Percentiles rank a stretch among this genome's conserved stretches.
phyloP scores from a whole-genome alignment of 192 early-diverging fungal genomes.

The Coemansia nantahalensis region DNA sequence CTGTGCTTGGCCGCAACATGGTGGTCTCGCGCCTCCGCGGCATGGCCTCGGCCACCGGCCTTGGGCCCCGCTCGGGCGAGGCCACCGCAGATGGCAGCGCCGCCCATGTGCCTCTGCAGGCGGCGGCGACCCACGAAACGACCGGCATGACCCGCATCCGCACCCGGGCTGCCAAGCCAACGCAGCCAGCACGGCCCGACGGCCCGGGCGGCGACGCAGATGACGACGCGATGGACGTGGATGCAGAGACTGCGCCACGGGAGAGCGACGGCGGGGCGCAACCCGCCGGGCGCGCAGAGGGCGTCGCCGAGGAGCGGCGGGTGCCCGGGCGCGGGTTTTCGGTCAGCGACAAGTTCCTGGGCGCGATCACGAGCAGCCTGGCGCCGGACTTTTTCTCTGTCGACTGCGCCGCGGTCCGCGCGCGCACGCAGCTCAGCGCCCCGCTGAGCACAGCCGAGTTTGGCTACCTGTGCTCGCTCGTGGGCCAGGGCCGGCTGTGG shows the following conservation, averaged over 20 bases:
- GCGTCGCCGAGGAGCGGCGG: conserved; percentile 2
- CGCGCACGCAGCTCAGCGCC: neutral
- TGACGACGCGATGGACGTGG: neutral
- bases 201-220: neutral
- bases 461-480: conserved; percentile 8
- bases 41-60: conserved; percentile 28
- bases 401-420: neutral
- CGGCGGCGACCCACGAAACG: conserved; percentile 28
- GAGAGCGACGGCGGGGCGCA: neutral
- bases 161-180: neutral
- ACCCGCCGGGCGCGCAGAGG: neutral
- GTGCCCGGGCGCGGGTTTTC: conserved; percentile 46
- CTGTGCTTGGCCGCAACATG: conserved; percentile 1
- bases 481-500: conserved; percentile 28
- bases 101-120: neutral
- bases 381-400: conserved; percentile 6
- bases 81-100: too few relatives aligned
- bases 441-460: conserved; percentile 12
- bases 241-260: conserved; percentile 1
- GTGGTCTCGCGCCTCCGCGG: conserved; percentile 6
- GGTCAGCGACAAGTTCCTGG: conserved; percentile 23
- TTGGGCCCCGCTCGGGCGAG: too few relatives aligned
- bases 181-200: too few relatives aligned
- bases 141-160: conserved; percentile 19
- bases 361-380: conserved; percentile 12